phyloP scores from a whole-genome alignment of 805 yeast genomes.

The Suhomyces kilbournensis region DNA sequence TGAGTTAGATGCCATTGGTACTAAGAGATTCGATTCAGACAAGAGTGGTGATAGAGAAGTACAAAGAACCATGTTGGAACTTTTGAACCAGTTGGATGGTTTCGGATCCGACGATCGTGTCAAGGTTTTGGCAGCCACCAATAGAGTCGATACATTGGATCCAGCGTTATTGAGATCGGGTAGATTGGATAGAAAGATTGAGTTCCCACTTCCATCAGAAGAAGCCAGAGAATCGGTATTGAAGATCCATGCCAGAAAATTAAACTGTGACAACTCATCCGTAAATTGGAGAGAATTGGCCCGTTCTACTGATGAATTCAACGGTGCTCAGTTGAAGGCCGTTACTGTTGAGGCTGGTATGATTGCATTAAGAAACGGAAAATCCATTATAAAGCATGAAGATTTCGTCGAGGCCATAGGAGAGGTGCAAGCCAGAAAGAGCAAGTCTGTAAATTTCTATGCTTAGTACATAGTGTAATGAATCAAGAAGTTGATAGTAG shows the following conservation, averaged over 20 bases:
- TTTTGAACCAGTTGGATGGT: constrained; percentile 69
- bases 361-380: constrained; percentile 97
- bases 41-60: constrained; percentile 47
- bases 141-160: constrained; percentile 98
- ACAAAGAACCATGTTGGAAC: constrained; percentile 49
- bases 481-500: background rate
- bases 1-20: constrained; percentile 47
- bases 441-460: constrained; percentile 92
- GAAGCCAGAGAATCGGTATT: constrained; percentile 96
- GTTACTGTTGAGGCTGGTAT: constrained; percentile 99
- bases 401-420: constrained; percentile 98
- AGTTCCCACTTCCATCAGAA: constrained; percentile 95
- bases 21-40: constrained; percentile 45
- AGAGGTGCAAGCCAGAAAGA: constrained; percentile 97
- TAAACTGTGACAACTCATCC: constrained; percentile 80
- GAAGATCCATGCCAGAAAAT: constrained; percentile 95
- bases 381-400: constrained; percentile 87
- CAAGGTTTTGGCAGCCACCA: constrained; percentile 96
- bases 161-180: constrained; percentile 99
- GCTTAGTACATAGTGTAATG: constrained; percentile 48
- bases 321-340: constrained; percentile 98
- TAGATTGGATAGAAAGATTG: constrained; percentile 96
- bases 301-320: constrained; percentile 95
- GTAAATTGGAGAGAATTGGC: constrained; percentile 99
- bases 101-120: constrained; percentile 97